These are phyloP conservation scores for Fusarium proliferatum DNA, from an alignment of 2,329 filamentous ascomycete species.

Conservation along the genomic window DNA sequence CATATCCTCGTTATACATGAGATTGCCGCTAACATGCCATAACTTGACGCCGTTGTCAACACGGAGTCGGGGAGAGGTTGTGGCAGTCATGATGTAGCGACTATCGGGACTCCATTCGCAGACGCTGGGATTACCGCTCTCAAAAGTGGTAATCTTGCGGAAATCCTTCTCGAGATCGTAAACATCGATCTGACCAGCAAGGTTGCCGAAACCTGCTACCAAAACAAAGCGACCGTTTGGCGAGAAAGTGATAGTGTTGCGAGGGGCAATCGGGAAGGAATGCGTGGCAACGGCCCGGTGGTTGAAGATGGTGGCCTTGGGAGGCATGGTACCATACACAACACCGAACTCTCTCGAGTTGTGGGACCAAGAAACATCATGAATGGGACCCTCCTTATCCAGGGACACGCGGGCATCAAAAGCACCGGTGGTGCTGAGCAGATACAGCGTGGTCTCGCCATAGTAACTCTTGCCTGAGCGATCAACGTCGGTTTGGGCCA, in stretches of 20 bases:
- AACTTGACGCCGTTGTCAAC: slow-evolving; percentile 97
- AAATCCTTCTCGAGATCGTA: slow-evolving; percentile 97
- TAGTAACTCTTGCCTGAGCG: slow-evolving; percentile 99
- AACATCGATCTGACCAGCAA: slow-evolving; percentile 97
- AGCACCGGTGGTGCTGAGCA: slow-evolving; percentile 88
- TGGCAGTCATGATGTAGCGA: slow-evolving; percentile 96
- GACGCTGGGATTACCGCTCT: slow-evolving; percentile 94
- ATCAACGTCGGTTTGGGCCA: slow-evolving; percentile 97
- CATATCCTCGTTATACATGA: slow-evolving; percentile 98
- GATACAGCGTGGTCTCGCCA: slow-evolving; percentile 95
- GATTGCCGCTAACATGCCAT: slow-evolving; percentile 87
- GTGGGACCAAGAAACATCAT: slow-evolving; percentile 98
- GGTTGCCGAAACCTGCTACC: slow-evolving; percentile 95
- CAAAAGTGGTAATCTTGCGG: slow-evolving; percentile 90
- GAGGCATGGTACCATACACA: slow-evolving; percentile 98
- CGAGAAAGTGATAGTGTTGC: slow-evolving; percentile 96
- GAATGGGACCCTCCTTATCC: slow-evolving; percentile 97
- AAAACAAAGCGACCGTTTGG: slow-evolving; percentile 92
- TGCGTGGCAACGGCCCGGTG: slow-evolving; percentile 84
- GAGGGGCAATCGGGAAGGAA: slow-evolving; percentile 85
- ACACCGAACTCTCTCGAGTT: slow-evolving; percentile 98
- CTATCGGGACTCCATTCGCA: slow-evolving; percentile 98
- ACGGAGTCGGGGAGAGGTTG: slow-evolving; percentile 91
- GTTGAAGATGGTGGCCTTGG: slow-evolving; percentile 98
- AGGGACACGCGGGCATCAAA: slow-evolving; percentile 93